Conservation (phyloP, 2,329 filamentous ascomycete genomes). For the Coniochaeta prunicola region DNA sequence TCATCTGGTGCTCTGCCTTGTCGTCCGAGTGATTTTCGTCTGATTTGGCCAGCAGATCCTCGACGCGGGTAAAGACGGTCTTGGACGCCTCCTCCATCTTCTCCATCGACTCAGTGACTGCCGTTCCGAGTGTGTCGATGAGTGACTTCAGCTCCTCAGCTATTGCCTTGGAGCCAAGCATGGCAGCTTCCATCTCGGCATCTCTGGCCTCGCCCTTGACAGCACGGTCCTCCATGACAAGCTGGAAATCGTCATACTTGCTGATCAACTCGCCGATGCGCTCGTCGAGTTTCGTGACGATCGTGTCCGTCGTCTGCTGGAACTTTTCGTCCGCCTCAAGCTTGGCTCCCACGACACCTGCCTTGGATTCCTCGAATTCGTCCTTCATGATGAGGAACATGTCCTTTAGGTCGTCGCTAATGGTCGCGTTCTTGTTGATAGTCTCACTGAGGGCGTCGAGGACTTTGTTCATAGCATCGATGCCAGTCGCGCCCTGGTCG, state of each 20-base stretch:
- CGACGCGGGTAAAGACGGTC: constrained; percentile 76
- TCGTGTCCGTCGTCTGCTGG: constrained; percentile 45
- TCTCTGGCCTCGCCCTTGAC: constrained; percentile 68
- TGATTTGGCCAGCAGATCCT: constrained; percentile 67
- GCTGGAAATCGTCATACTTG: constrained; percentile 84
- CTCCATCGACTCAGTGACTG: constrained; percentile 74
- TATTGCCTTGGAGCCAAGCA: constrained; percentile 68
- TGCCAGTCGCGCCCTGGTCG: constrained; percentile 62
- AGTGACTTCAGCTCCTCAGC: constrained; percentile 83
- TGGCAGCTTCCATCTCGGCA: constrained; percentile 62
- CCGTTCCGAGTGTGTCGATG: constrained; percentile 75
- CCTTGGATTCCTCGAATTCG: constrained; percentile 82
- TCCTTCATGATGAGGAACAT: constrained; percentile 69
- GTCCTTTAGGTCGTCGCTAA: constrained; percentile 60
- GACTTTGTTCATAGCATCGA: constrained; percentile 66
- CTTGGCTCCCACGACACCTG: constrained; percentile 71
- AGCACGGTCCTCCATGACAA: constrained; percentile 64
- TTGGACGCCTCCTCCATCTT: constrained; percentile 84
- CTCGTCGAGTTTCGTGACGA: constrained; percentile 52
- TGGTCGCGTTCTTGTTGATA: constrained; percentile 47
- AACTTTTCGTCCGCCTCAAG: constrained; percentile 79
- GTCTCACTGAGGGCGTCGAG: constrained; percentile 61
- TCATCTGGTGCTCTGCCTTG: constrained; percentile 75
- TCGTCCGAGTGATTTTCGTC: constrained; percentile 68
- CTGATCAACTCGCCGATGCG: constrained; percentile 69